These are phyloP conservation scores for Beauveria australis DNA, from an alignment of 2,329 filamentous ascomycete species.

Conservation along the genomic window DNA sequence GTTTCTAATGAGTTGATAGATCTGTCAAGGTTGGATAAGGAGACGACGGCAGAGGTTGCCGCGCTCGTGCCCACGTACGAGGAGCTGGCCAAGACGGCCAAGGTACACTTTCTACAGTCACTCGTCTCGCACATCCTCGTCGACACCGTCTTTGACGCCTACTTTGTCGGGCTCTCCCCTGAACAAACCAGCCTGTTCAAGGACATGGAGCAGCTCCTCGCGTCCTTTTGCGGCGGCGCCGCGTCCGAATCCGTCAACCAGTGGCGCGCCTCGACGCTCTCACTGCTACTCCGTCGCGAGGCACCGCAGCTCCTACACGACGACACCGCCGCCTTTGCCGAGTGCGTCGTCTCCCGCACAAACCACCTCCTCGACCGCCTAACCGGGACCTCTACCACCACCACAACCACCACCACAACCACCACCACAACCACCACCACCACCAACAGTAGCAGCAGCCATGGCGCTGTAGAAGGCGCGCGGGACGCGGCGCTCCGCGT, in stretches of 20 bases:
- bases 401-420: too few relatives aligned
- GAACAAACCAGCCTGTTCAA: constrained; percentile 44
- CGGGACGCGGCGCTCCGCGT: constrained; percentile 46
- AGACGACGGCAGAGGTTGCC: constrained; percentile 33
- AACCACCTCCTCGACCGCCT: constrained; percentile 43
- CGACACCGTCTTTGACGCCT: constrained; percentile 51
- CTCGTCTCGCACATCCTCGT: constrained; percentile 52
- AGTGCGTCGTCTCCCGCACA: constrained; percentile 36
- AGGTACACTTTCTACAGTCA: constrained; percentile 56
- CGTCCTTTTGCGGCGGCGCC: constrained; percentile 31
- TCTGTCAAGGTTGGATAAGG: constrained; percentile 31
- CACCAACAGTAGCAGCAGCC: too few relatives aligned
- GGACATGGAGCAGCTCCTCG: constrained; percentile 39
- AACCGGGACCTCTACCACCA: constrained; percentile 25
- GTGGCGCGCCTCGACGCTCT: constrained; percentile 58
- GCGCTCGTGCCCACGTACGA: constrained; percentile 51
- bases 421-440: too few relatives aligned
- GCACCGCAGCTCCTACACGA: constrained; percentile 36
- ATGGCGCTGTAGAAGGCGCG: constrained; percentile 19
- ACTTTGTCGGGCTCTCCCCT: constrained; percentile 53
- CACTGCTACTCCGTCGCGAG: constrained; percentile 49
- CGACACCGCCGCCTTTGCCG: constrained; percentile 35
- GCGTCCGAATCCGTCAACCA: constrained; percentile 46
- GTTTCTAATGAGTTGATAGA: constrained; percentile 27
- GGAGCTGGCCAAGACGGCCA: constrained; percentile 43